Evolutionary conservation across 495 filamentous ascomycete species (phyloP), one percentile per base, ranked within the genome.

Genomic region (Penicillium crystallinum): DNA sequence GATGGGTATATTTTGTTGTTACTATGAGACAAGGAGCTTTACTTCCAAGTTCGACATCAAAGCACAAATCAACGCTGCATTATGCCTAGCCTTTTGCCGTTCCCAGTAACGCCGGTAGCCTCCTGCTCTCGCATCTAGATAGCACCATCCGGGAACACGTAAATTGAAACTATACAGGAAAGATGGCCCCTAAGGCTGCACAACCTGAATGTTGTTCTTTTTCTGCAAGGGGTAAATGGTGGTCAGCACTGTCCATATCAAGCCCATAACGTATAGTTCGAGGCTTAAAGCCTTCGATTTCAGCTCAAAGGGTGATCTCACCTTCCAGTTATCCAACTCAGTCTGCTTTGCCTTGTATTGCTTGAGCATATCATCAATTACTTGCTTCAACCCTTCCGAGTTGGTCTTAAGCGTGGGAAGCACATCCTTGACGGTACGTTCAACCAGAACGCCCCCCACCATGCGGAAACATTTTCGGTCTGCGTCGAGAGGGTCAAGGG

Each of bases 271-370:
- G 34, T 15, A 30, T 21, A 11, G 10, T 15, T 34, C 14, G 15
- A 37, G 34, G 36, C 41, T 4, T 3, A 27, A 21, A 4, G 10
- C 23, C 12, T 27, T 48, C 7, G 17, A 40, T n/a, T n/a, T n/a
- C n/a, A n/a, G n/a, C n/a, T n/a, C 19, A 39, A 9, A n/a, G 6
- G 23, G 34, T n/a, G 1, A 9, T 62, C 83, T 35, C 73, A 95
- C 93, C 89, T 98, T 98, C 93, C 93, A 98, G 69, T 83, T 91
- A 65, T 98, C 93, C 77, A 98, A 82, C 65, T 98, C 93, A 27
- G 86, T 80, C 73, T 98, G 91, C 74, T 96, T 95, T 21, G 76
- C 72, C 77, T 95, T 95, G 77, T 98, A 98, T 71, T 97, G 90
- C 79, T 96, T 97, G 67, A 98, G 77, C 53, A 98, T 72, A 59